A percentile compares a stretch with the other conserved stretches of the same genome.
Conservation (phyloP, 2,329 filamentous ascomycete genomes). For the Penicillium sp. region DNA sequence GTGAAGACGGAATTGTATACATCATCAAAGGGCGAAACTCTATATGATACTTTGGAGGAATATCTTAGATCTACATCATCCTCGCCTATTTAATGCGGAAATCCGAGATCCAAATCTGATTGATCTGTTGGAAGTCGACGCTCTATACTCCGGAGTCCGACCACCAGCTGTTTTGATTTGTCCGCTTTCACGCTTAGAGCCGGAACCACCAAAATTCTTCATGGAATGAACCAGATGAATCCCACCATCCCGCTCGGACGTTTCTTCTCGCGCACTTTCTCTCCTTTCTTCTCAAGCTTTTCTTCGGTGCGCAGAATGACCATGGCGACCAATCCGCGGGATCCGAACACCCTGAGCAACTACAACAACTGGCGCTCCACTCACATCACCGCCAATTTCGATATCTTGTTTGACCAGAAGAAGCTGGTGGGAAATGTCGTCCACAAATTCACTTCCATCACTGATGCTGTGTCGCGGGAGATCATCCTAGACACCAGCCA, state of each 20-base stretch:
- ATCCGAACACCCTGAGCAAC: slow-evolving; percentile 90
- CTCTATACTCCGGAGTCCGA: too few relatives aligned
- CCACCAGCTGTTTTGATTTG: neutral
- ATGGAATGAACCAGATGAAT: slow-evolving; percentile 11
- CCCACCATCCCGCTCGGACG: neutral
- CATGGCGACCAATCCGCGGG: slow-evolving; percentile 56
- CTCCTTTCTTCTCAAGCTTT: neutral
- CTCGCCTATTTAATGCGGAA: too few relatives aligned
- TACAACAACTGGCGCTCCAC: slow-evolving; percentile 83
- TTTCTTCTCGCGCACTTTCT: neutral
- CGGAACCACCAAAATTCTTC: slow-evolving; percentile 1
- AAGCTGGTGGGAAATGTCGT: slow-evolving; percentile 74
- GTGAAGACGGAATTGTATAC: neutral
- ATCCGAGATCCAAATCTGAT: neutral
- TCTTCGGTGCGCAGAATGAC: slow-evolving; percentile 15
- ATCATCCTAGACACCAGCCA: slow-evolving; percentile 88
- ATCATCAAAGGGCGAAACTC: neutral
- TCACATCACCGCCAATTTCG: slow-evolving; percentile 79
- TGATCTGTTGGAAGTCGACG: neutral
- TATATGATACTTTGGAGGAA: neutral
- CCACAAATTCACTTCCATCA: slow-evolving; percentile 75
- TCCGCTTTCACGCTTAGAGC: slow-evolving; percentile 14
- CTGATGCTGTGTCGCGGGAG: slow-evolving; percentile 69
- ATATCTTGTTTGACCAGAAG: slow-evolving; percentile 80
- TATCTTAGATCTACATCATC: neutral